These are phyloP conservation scores for Dactylonectria macrodidyma DNA, from an alignment of 2,329 filamentous ascomycete genomes.

Conservation along the genomic window DNA sequence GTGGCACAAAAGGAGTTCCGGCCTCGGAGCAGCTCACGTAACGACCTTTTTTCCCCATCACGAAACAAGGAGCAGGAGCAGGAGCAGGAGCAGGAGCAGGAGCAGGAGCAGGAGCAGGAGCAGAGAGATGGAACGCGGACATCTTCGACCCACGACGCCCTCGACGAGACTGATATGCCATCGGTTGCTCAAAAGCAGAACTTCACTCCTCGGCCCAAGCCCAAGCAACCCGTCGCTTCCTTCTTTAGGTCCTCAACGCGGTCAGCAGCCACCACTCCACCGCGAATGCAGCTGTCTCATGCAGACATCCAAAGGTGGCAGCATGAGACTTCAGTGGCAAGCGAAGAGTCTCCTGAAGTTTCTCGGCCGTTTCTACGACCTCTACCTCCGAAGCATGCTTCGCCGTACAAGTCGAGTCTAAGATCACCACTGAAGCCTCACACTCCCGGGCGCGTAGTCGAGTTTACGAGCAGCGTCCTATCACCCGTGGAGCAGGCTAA, in stretches of 20 bases:
- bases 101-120: slow-evolving; percentile 8
- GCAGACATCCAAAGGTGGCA: slow-evolving; percentile 60
- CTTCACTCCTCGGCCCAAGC: slow-evolving; percentile 61
- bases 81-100: slow-evolving; percentile 4
- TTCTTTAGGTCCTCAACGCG: slow-evolving; percentile 57
- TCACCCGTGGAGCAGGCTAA: slow-evolving; percentile 61
- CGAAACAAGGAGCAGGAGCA: slow-evolving; percentile 17
- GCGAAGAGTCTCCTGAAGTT: slow-evolving; percentile 56
- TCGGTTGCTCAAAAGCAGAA: slow-evolving; percentile 63
- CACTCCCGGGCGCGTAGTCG: slow-evolving; percentile 71
- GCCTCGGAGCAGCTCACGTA: slow-evolving; percentile 50
- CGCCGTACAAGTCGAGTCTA: slow-evolving; percentile 70
- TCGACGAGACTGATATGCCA: slow-evolving; percentile 52
- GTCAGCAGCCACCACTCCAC: slow-evolving; percentile 52
- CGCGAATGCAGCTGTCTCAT: slow-evolving; percentile 59
- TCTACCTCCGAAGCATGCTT: slow-evolving; percentile 65
- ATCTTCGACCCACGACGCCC: slow-evolving; percentile 34
- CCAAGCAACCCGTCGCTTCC: slow-evolving; percentile 51
- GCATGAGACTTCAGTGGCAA: slow-evolving; percentile 55
- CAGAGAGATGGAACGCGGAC: slow-evolving; percentile 23
- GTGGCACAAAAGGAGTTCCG: slow-evolving; percentile 51
- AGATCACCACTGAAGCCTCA: slow-evolving; percentile 71
- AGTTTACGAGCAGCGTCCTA: slow-evolving; percentile 67
- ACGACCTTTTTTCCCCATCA: slow-evolving; percentile 56
- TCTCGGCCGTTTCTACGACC: slow-evolving; percentile 61